Conservation (phyloP, 768 basidiomycete species). For the Leccinum sublutescens region DNA sequence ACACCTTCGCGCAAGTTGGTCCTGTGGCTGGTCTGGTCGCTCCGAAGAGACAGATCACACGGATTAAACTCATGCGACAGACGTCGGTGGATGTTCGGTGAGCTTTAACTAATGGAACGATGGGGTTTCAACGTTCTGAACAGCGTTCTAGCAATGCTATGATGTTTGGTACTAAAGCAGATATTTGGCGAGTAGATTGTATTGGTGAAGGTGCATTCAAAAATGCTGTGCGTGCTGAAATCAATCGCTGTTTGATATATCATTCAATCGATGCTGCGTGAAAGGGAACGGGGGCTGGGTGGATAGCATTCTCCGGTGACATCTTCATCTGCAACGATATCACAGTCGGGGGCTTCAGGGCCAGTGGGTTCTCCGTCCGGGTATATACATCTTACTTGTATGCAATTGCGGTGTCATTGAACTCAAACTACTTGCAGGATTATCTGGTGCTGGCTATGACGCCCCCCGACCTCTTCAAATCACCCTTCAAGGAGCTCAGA, state of each 20-base stretch:
- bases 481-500: constrained; percentile 58
- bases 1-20: constrained; percentile 56
- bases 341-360: constrained; percentile 61
- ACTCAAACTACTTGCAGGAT: constrained; percentile 44
- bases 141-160: constrained; percentile 42
- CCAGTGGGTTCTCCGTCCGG: constrained; percentile 62
- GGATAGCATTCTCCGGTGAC: constrained; percentile 62
- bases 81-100: constrained; percentile 62
- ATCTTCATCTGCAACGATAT: constrained; percentile 49
- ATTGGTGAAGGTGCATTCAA: constrained; percentile 63
- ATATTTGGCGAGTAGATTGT: constrained; percentile 66
- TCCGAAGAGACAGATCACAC: constrained; percentile 40
- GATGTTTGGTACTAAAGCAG: constrained; percentile 54
- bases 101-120: constrained; percentile 6
- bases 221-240: constrained; percentile 44
- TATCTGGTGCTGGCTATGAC: constrained; percentile 59
- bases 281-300: constrained; percentile 62
- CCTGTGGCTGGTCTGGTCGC: constrained; percentile 40
- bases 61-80: constrained; percentile 64
- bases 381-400: constrained; percentile 36
- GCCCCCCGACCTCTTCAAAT: constrained; percentile 53
- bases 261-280: constrained; percentile 5
- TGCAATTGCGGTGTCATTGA: not conserved
- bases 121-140: not conserved
- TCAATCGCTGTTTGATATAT: not conserved